Evolutionary conservation across 78 protist species (phyloP).

Genomic region (Neovahlkampfia damariscottae): DNA sequence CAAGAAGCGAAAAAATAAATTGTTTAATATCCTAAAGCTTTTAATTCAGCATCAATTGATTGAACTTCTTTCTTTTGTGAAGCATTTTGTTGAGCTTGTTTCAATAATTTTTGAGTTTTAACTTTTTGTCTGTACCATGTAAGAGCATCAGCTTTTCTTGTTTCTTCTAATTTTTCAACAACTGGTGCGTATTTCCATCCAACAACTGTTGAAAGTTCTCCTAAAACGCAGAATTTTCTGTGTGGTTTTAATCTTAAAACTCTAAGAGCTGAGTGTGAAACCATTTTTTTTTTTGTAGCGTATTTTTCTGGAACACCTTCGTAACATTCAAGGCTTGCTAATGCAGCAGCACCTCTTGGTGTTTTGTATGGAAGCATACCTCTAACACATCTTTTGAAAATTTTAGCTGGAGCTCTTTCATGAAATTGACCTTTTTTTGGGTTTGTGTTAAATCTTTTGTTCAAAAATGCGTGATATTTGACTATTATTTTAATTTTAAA

Average conservation of each 20-base stretch:
- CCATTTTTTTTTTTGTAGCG: slow-evolving; percentile 80
- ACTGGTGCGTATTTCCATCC: slow-evolving; percentile 58
- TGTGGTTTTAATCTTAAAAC: slow-evolving; percentile 71
- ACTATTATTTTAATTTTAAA: not conserved
- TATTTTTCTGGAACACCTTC: slow-evolving; percentile 95
- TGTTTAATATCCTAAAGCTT: not conserved
- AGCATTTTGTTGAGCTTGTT: not conserved
- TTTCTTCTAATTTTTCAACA: slow-evolving; percentile 79
- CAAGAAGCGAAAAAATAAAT: too few relatives aligned
- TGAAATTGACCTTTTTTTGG: slow-evolving; percentile 91
- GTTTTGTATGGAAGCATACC: slow-evolving; percentile 99
- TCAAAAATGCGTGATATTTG: slow-evolving; percentile 49
- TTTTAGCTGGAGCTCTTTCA: slow-evolving; percentile 86
- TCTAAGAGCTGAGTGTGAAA: slow-evolving; percentile 90
- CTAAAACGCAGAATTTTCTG: slow-evolving; percentile 76
- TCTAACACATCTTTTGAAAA: slow-evolving; percentile 84
- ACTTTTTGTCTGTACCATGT: not conserved
- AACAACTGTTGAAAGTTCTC: slow-evolving; percentile 59
- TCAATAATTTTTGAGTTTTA: not conserved
- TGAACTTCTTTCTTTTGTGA: not conserved
- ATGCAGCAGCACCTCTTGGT: slow-evolving; percentile 87
- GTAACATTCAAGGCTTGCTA: slow-evolving; percentile 64
- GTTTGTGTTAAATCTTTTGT: slow-evolving; percentile 81
- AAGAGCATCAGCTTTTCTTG: slow-evolving; percentile 58
- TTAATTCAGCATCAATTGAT: not conserved